A percentile compares a stretch with the other conserved stretches of the same genome.
These are phyloP conservation scores for Sphaerulina populicola DNA, from an alignment of 2,329 filamentous ascomycete species.

Conservation along the genomic window DNA sequence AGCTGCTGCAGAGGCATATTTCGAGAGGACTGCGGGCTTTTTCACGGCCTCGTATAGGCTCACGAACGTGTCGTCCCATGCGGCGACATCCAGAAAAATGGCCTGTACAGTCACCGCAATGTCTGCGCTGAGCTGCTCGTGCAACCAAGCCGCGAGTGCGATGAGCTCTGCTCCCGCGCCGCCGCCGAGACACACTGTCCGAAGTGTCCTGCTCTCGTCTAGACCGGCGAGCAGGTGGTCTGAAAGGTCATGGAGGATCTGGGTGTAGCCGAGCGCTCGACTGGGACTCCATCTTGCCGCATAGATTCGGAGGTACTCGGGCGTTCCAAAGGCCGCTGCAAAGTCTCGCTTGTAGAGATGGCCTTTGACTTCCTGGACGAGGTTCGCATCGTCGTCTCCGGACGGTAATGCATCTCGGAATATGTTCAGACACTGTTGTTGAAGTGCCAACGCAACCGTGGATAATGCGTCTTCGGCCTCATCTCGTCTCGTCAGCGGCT, in stretches of 20 bases:
- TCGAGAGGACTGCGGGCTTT: slow-evolving; percentile 40
- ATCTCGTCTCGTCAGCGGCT: neutral
- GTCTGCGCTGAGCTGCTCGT: neutral
- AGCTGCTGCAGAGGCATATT: slow-evolving; percentile 42
- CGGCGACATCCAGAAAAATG: slow-evolving; percentile 69
- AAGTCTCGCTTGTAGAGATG: slow-evolving; percentile 85
- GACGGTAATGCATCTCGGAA: slow-evolving; percentile 54
- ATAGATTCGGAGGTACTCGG: slow-evolving; percentile 70
- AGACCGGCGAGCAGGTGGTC: slow-evolving; percentile 11
- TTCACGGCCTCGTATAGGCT: slow-evolving; percentile 52
- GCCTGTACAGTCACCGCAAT: slow-evolving; percentile 36
- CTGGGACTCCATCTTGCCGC: slow-evolving; percentile 85
- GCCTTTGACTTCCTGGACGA: slow-evolving; percentile 74
- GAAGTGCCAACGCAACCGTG: slow-evolving; percentile 35
- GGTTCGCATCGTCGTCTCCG: slow-evolving; percentile 24
- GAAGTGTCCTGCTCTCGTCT: slow-evolving; percentile 15
- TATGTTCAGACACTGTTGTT: slow-evolving; percentile 64
- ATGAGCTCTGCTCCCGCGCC: slow-evolving; percentile 61
- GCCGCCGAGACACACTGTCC: slow-evolving; percentile 53
- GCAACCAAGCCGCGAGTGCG: slow-evolving; percentile 49
- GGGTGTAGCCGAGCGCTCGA: slow-evolving; percentile 71
- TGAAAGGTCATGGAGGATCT: slow-evolving; percentile 42
- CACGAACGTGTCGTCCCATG: slow-evolving; percentile 59
- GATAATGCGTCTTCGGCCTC: neutral
- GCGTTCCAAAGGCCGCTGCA: slow-evolving; percentile 62